phyloP scores from a whole-genome alignment of 2,329 filamentous ascomycete species.

The Diatrype stigma region DNA sequence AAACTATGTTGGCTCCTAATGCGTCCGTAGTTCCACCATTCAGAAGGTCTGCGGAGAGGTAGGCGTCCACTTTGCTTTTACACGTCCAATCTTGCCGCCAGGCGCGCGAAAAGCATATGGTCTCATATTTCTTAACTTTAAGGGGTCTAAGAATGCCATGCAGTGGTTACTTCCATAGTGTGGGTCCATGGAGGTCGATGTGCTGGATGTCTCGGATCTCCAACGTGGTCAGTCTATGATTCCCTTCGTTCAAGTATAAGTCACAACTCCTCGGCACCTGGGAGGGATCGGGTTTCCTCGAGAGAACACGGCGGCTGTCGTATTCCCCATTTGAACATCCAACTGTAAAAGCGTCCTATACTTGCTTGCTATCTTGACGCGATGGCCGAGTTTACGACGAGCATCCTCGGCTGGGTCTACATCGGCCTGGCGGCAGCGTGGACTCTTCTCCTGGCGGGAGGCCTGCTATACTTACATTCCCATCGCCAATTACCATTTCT shows the following conservation, averaged over 20 bases:
- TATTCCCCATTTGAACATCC: background rate
- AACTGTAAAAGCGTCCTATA: background rate
- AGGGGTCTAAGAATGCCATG: background rate
- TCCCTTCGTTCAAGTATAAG: background rate
- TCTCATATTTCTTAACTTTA: background rate
- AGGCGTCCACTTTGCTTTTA: background rate
- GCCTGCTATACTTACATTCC: slow-evolving; percentile 18
- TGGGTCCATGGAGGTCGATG: no score
- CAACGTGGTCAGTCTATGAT: background rate
- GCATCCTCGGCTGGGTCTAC: slow-evolving; percentile 13
- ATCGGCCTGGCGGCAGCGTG: slow-evolving; percentile 12
- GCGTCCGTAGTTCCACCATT: background rate
- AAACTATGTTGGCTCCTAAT: background rate
- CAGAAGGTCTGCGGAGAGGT: background rate
- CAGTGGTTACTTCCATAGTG: background rate
- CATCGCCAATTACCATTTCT: slow-evolving; percentile 23
- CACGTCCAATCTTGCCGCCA: background rate
- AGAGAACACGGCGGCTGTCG: background rate
- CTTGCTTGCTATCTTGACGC: no score
- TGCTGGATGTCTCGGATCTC: background rate
- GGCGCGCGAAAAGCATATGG: background rate
- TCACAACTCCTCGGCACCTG: background rate
- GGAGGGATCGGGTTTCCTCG: background rate
- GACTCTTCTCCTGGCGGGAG: slow-evolving; percentile 17
- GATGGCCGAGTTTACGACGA: background rate